phyloP scores from a whole-genome alignment of 768 basidiomycete genomes.

The Suillus clintonianus region DNA sequence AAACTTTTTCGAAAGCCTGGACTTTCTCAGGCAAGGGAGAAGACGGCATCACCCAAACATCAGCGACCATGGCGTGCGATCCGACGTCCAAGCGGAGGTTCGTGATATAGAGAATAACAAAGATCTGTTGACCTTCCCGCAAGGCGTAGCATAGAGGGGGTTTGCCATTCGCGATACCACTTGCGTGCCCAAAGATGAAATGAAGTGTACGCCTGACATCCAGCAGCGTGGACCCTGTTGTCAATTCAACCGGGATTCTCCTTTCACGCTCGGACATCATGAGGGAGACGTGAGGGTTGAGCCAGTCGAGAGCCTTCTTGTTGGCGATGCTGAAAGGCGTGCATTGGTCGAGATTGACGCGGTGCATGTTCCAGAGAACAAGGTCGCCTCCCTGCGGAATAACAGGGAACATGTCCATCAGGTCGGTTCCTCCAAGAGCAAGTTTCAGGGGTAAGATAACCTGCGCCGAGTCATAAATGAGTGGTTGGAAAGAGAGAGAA shows the following conservation, averaged over 20 bases:
- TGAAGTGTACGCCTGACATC: conserved; percentile 36
- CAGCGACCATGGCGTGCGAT: conserved; percentile 51
- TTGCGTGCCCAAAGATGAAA: conserved; percentile 24
- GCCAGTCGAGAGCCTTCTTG: conserved; percentile 27
- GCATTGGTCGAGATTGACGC: conserved; percentile 37
- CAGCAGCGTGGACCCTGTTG: conserved; percentile 19
- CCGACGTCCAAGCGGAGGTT: conserved; percentile 47
- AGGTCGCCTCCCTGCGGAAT: conserved; percentile 14
- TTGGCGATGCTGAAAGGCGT: conserved; percentile 30
- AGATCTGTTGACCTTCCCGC: conserved; percentile 10
- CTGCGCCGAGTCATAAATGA: conserved; percentile 6
- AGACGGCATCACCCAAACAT: conserved; percentile 48
- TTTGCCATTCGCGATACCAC: conserved; percentile 23
- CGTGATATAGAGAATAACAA: conserved; percentile 49
- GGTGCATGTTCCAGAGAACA: conserved; percentile 39
- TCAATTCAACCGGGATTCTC: conserved; percentile 14
- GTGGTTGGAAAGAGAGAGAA: background rate
- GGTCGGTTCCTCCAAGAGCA: conserved; percentile 15
- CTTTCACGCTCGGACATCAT: conserved; percentile 37
- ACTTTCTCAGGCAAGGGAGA: conserved; percentile 1
- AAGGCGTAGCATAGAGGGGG: conserved; percentile 22
- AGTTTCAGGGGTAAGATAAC: conserved; percentile 19
- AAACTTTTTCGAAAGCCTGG: background rate
- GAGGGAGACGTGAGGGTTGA: conserved; percentile 30
- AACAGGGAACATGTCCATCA: conserved; percentile 31